These are phyloP conservation scores for Tuber brumale DNA, from an alignment of 495 filamentous ascomycete species.

Conservation along the genomic window DNA sequence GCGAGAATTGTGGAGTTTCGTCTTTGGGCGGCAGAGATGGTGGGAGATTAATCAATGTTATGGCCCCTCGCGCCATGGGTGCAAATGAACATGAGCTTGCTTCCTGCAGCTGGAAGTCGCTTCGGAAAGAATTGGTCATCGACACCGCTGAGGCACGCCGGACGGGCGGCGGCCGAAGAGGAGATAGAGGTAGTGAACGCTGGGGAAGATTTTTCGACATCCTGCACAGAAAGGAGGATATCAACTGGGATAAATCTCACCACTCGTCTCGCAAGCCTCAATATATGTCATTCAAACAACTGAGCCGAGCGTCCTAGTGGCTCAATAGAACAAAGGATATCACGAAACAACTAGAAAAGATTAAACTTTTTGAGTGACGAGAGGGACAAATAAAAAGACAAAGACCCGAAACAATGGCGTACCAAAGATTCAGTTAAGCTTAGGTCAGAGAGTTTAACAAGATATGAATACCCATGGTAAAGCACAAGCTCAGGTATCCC, in stretches of 20 bases:
- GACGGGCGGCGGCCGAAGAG: background rate
- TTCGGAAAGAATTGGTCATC: background rate
- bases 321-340: background rate
- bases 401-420: background rate
- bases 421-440: background rate
- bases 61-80: background rate
- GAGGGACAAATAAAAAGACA: background rate
- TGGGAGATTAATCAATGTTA: background rate
- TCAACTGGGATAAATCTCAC: background rate
- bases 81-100: background rate
- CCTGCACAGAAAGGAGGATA: background rate
- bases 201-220: background rate
- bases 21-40: background rate
- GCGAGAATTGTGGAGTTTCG: background rate
- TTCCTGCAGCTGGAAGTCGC: background rate
- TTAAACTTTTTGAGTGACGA: background rate
- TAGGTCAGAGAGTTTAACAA: background rate
- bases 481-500: background rate
- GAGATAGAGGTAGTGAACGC: background rate
- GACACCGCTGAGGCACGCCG: background rate
- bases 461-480: background rate
- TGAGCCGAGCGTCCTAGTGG: background rate
- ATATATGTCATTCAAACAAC: background rate
- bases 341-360: background rate
- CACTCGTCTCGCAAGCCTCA: background rate